Base-by-base conservation (phyloP, 225 moss, liverwort and hornwort genomes). In the Rhytidiadelphus loreus region DNA sequence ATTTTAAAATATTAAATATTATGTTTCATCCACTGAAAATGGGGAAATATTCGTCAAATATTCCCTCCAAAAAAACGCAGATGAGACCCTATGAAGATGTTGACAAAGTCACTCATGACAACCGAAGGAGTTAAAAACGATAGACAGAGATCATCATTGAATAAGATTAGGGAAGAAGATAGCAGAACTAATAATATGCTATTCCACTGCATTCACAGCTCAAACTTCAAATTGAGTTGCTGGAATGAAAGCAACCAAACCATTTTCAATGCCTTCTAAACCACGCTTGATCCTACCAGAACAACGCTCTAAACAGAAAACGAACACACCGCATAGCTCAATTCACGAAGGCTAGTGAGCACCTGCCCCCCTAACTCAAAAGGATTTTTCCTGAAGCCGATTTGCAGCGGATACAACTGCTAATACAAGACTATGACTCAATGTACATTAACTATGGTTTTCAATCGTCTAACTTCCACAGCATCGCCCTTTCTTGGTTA, bases 401-500 rank as follows among this genome's bases (percentile, higher is more conserved):
- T 73, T 82, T 76, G 71, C 87, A 87, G 87, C 80, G 48, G 30
- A 50, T 81, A 72, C 72, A 74, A 85, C 57, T 81, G 81, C 88
- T 59, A 44, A 43, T 72, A 86, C 82, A 68, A 55, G 72, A 82
- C 82, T 82, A 75, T 58, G 69, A 82, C 61, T 85, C 77, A 93
- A 89, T 92, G 89, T 92, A 93, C 92, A 91, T 70, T 63, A 89
- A 61, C 87, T 82, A 88, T 22, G 12, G 21, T 53, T 57, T 22
- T 22, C 7, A 62, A 65, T 69, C n/a, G 46, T 37, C 84, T 86
- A 93, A 91, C 90, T 86, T 82, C 90, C 87, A 82, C 93, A 93
- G 88, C 93, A 93, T 65, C 92, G 81, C 56, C 37, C 77, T 87
- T 75, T 93, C 91, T 93, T 92, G 55, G 85, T 87, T 53, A 88